phyloP scores from a whole-genome alignment of 306 rosid genomes.

The Echinosophora koreensis region DNA sequence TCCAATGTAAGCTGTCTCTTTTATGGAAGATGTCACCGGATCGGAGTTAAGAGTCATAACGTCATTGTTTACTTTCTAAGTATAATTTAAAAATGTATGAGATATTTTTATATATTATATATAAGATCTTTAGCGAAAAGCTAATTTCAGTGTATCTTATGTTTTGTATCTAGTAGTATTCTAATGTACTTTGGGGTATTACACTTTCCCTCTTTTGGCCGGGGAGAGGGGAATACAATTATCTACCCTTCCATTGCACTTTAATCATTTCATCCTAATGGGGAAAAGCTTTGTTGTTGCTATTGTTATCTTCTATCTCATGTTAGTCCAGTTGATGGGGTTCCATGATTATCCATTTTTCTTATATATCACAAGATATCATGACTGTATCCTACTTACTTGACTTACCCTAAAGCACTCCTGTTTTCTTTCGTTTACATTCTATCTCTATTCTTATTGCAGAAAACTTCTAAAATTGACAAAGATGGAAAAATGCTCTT shows the following conservation, averaged over 20 bases:
- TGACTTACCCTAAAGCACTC: constrained; percentile 29
- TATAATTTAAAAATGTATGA: too few relatives aligned
- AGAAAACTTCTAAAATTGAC: constrained; percentile 60
- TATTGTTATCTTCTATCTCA: background rate
- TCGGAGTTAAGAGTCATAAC: too few relatives aligned
- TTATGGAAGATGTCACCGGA: too few relatives aligned
- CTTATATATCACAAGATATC: background rate
- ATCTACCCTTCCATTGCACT: background rate
- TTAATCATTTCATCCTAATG: too few relatives aligned
- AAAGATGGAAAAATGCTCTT: constrained; percentile 51
- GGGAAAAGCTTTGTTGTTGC: too few relatives aligned
- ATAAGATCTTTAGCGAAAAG: too few relatives aligned
- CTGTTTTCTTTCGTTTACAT: constrained; percentile 9
- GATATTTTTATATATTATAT: too few relatives aligned
- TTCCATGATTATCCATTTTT: background rate
- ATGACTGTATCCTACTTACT: constrained; percentile 32
- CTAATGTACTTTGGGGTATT: too few relatives aligned
- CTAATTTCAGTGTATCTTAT: too few relatives aligned
- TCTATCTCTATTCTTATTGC: constrained; percentile 44
- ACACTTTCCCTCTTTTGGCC: background rate
- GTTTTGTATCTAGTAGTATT: too few relatives aligned
- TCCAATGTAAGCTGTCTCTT: too few relatives aligned
- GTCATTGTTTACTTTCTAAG: too few relatives aligned
- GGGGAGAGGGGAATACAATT: background rate
- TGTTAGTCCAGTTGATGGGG: background rate